A percentile compares a stretch with the other conserved stretches of the same genome.
These are phyloP conservation scores for Crotalaria pallida DNA, from an alignment of 306 rosid species.

Conservation along the genomic window DNA sequence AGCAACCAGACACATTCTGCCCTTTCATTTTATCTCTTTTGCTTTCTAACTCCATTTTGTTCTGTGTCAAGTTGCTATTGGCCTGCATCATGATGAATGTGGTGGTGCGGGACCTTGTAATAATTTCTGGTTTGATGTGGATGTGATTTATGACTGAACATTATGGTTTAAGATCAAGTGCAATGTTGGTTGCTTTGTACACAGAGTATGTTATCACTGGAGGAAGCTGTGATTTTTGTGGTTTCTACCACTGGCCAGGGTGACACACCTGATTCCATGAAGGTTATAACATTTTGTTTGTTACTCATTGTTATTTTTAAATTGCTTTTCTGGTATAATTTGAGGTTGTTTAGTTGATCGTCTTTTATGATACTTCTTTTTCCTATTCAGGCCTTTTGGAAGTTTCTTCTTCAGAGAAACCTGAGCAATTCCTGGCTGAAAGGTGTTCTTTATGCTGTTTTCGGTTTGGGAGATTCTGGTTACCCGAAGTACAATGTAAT, in stretches of 20 bases:
- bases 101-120: too few relatives aligned
- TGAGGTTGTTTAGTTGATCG: background rate
- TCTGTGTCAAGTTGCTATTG: too few relatives aligned
- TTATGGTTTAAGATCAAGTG: background rate
- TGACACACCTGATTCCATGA: conserved; percentile 86
- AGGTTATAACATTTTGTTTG: conserved; percentile 35
- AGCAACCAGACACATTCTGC: too few relatives aligned
- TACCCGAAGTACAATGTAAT: conserved; percentile 88
- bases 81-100: too few relatives aligned
- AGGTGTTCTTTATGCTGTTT: conserved; percentile 69
- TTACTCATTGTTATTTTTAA: background rate
- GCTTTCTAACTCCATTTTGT: too few relatives aligned
- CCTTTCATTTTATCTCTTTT: too few relatives aligned
- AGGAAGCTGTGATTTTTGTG: conserved; percentile 68
- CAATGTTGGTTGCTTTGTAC: conserved; percentile 13
- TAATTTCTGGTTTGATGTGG: too few relatives aligned
- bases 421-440: conserved; percentile 64
- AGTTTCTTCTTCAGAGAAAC: conserved; percentile 68
- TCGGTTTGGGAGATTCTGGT: conserved; percentile 92
- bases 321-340: background rate
- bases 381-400: conserved; percentile 77
- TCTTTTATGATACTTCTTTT: conserved; percentile 16
- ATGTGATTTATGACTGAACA: background rate
- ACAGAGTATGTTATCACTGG: conserved; percentile 57
- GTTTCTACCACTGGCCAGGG: conserved; percentile 99